Evolutionary conservation across 1,139 yeast genomes (phyloP), one percentile per base, ranked within the genome.

Genomic region (Pichia kudriavzevii): DNA sequence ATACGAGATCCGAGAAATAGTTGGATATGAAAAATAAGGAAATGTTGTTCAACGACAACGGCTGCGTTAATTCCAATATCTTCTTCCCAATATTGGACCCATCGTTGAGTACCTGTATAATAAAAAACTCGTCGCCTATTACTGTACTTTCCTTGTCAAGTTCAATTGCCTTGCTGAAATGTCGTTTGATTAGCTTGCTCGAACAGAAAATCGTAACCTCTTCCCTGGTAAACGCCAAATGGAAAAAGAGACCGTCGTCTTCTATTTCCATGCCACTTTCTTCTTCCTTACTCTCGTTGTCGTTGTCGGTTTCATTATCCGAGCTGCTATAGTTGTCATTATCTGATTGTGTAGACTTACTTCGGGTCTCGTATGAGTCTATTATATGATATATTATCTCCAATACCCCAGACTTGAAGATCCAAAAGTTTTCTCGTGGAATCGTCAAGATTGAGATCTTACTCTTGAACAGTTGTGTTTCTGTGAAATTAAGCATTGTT

Each of bases 1-100:
- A 60, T n/a, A 79, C 80, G 32, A 75, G 72, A 53, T 79, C 82
- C 34, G 78, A 69, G 48, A 75, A 77, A 56, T 79, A 80, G 27
- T 79, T 75, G 11, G 79, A 71, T 27, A 79, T 56, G 55, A 78
- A 79, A 50, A 76, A 77, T 22, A 79, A 61, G 3, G 84, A 66
- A 23, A 79, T 74, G 12, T 65, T 65, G 34, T 75, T 74, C 25
- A 66, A 63, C 0, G 81, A 69, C 15, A 79, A 58, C 3, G 87
- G 87, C 34, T 67, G 64, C 1, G 82, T 75, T 21, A 79, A 58
- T 39, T 72, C 73, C 35, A 79, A 52, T 8, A 79, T 76, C 28
- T 78, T 59, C 26, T 69, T 60, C 25, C 76, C 75, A 39, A 67
- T 75, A 45, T 65, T 68, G 14, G 66, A 63, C 0, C 84, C 81